Evolutionary conservation across 805 yeast genomes (phyloP).

Genomic region (Candida silvatica): DNA sequence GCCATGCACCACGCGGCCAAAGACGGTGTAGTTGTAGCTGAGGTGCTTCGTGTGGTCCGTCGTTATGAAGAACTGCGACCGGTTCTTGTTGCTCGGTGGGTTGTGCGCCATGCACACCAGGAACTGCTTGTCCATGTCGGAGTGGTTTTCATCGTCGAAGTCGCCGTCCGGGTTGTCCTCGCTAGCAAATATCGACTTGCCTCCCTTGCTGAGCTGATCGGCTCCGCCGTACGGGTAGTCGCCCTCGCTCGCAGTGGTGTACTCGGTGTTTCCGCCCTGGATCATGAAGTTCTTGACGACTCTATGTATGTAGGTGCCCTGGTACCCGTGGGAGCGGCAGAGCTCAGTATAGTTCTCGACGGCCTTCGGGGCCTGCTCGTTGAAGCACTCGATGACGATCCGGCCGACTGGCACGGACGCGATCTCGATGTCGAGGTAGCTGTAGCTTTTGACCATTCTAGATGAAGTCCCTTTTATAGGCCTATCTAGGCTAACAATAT

Average conservation of each 20-base stretch:
- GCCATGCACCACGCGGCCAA: conserved; percentile 64
- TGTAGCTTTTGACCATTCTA: too few species aligned
- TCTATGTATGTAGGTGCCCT: conserved; percentile 47
- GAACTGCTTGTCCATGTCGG: conserved; percentile 35
- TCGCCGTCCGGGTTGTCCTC: conserved; percentile 23
- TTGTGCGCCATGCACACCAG: conserved; percentile 58
- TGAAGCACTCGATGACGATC: conserved; percentile 47
- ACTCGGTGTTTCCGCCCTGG: conserved; percentile 54
- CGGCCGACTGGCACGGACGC: conserved; percentile 40
- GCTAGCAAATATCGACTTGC: conserved; percentile 31
- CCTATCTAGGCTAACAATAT: too few species aligned
- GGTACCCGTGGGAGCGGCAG: conserved; percentile 32
- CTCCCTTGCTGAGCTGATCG: conserved; percentile 30
- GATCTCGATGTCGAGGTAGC: conserved; percentile 32
- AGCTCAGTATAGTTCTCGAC: conserved; percentile 40
- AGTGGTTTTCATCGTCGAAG: conserved; percentile 53
- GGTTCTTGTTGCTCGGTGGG: conserved; percentile 39
- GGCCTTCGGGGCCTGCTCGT: conserved; percentile 47
- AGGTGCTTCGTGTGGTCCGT: conserved; percentile 67
- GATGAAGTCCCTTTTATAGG: too few species aligned
- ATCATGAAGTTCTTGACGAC: conserved; percentile 62
- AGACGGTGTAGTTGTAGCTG: conserved; percentile 66
- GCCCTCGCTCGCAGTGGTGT: conserved; percentile 22
- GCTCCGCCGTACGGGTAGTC: conserved; percentile 17
- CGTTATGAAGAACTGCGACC: conserved; percentile 65